Evolutionary conservation across 2,329 filamentous ascomycete species (phyloP).

Genomic region (Aspergillus puulaauensis): DNA sequence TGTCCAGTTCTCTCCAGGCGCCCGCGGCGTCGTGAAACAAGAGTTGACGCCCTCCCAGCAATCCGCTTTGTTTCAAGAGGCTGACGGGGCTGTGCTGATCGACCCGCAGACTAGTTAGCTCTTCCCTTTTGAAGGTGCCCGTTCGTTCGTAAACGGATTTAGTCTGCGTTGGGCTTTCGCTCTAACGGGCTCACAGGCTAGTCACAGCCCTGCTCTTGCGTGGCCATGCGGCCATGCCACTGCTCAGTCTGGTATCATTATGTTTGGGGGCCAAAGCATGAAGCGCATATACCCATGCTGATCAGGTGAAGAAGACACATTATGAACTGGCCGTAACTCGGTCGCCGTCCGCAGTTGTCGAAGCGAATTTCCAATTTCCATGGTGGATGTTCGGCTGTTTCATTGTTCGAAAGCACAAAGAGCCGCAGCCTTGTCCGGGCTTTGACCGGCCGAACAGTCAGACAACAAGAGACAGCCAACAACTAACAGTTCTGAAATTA

Average conservation of each 20-base stretch:
- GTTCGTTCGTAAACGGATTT: constrained; percentile 2
- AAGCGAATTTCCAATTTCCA: neutral
- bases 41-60: neutral
- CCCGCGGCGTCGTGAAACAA: constrained; percentile 3
- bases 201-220: constrained; percentile 11
- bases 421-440: neutral
- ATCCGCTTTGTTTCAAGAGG: constrained; percentile 8
- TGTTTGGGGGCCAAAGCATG: constrained; percentile 5
- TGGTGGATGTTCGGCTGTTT: neutral
- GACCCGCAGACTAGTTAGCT: neutral
- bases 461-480: neutral
- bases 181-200: neutral
- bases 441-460: neutral
- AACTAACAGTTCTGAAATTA: neutral
- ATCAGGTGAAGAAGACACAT: neutral
- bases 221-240: neutral
- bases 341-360: neutral
- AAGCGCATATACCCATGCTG: neutral
- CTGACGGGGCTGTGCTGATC: constrained; percentile 2
- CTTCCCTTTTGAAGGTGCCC: neutral
- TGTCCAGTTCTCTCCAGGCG: neutral
- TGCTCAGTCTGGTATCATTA: neutral
- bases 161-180: neutral
- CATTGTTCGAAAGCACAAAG: neutral
- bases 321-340: neutral